These are phyloP conservation scores for Epichloe aotearoae DNA, from an alignment of 2,329 filamentous ascomycete species.

Conservation along the genomic window DNA sequence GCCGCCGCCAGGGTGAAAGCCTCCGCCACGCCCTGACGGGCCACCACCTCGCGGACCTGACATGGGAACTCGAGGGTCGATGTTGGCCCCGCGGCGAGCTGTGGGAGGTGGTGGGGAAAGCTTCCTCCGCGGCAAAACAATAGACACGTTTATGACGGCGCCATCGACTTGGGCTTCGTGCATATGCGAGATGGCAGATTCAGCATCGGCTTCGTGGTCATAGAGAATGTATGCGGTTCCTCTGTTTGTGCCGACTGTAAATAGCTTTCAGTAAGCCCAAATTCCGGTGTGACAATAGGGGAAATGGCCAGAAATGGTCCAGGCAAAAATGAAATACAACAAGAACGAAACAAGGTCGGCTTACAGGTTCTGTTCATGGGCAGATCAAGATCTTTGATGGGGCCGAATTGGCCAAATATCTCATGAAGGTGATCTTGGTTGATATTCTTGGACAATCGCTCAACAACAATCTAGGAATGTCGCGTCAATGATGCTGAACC, in stretches of 20 bases:
- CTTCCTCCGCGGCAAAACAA: constrained; percentile 71
- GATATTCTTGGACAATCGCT: constrained; percentile 91
- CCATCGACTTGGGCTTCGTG: constrained; percentile 93
- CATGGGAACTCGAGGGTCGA: constrained; percentile 33
- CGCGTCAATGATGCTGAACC: background rate
- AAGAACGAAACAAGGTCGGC: constrained; percentile 12
- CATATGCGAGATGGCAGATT: constrained; percentile 88
- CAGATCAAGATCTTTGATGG: constrained; percentile 75
- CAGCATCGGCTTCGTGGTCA: constrained; percentile 61
- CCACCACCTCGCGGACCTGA: constrained; percentile 20
- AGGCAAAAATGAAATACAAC: background rate
- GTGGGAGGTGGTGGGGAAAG: constrained; percentile 69
- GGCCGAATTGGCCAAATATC: constrained; percentile 82
- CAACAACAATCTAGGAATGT: constrained; percentile 66
- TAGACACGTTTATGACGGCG: constrained; percentile 69
- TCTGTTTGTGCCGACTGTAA: constrained; percentile 69
- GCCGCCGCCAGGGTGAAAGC: constrained; percentile 19
- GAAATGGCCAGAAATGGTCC: background rate
- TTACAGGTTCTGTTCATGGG: constrained; percentile 78
- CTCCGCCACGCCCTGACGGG: constrained; percentile 12
- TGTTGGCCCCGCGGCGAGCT: constrained; percentile 48
- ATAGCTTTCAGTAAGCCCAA: background rate
- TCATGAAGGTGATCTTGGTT: constrained; percentile 78
- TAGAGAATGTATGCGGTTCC: constrained; percentile 91
- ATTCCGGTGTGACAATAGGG: background rate